Percentiles rank a stretch among this genome's conserved stretches.
These are phyloP conservation scores for Paraphaeosphaeria sporulosa DNA, from an alignment of 2,329 filamentous ascomycete species.

Conservation along the genomic window DNA sequence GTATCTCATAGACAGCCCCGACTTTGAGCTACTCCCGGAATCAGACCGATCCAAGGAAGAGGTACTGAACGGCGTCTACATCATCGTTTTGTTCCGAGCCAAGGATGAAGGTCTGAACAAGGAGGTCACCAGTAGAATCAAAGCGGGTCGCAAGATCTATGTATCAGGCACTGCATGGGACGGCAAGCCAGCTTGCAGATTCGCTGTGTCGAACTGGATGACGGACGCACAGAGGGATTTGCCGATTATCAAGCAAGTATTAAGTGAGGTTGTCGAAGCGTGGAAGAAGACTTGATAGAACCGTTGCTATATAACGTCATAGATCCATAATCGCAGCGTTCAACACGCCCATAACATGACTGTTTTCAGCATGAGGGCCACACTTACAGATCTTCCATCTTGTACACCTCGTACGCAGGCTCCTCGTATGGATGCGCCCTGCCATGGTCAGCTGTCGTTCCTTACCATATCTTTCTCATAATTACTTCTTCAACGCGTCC, in stretches of 20 bases:
- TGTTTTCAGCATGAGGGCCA: no score
- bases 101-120: conserved; percentile 70
- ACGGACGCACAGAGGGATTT: conserved; percentile 74
- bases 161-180: conserved; percentile 84
- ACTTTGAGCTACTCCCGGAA: conserved; percentile 72
- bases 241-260: conserved; percentile 67
- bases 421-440: conserved; percentile 58
- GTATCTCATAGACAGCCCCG: conserved; percentile 67
- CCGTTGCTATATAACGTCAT: not conserved
- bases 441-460: conserved; percentile 9
- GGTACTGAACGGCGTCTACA: conserved; percentile 64
- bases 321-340: not conserved
- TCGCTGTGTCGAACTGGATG: conserved; percentile 87
- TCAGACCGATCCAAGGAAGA: conserved; percentile 46
- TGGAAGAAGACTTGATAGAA: conserved; percentile 13
- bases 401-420: conserved; percentile 56
- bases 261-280: conserved; percentile 54
- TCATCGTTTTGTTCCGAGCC: conserved; percentile 81
- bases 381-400: conserved; percentile 53
- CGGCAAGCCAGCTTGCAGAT: conserved; percentile 75
- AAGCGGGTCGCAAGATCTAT: conserved; percentile 76
- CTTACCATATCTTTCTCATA: conserved; percentile 20
- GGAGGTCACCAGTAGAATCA: conserved; percentile 74
- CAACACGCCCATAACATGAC: not conserved
- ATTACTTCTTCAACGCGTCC: conserved; percentile 69